Evolutionary conservation across 345 rosid genomes (phyloP).

Genomic region (Acer saccharum): DNA sequence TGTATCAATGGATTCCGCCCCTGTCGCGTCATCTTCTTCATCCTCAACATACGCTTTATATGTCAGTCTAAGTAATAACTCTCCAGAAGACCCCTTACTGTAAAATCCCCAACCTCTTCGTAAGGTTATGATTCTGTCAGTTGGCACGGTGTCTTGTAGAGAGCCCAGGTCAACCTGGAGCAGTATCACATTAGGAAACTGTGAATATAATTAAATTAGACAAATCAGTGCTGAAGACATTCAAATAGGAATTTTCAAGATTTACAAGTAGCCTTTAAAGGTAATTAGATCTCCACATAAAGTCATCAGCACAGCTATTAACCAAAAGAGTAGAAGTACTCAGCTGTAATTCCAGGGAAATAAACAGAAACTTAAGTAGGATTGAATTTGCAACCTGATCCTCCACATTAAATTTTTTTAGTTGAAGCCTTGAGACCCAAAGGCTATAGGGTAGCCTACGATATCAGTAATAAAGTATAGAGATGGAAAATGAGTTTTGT

Average conservation of each 20-base stretch:
- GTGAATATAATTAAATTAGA: conserved; percentile 6
- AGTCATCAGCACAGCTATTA: not conserved
- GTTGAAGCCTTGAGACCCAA: not conserved
- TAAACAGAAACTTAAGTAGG: too few species aligned
- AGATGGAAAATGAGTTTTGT: not conserved
- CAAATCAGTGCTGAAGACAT: not conserved
- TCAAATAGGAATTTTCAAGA: not conserved
- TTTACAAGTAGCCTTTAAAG: conserved; percentile 3
- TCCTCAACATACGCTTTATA: conserved; percentile 98
- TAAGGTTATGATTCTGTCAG: conserved; percentile 72
- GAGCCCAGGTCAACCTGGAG: conserved; percentile 78
- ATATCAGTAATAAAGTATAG: not conserved
- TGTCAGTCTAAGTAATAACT: conserved; percentile 83
- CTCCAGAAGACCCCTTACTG: conserved; percentile 77
- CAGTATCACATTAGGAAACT: conserved; percentile 26
- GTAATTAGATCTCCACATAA: conserved; percentile 5
- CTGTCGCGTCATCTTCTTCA: conserved; percentile 79
- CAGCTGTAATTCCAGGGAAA: too few species aligned
- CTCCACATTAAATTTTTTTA: not conserved
- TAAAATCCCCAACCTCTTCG: conserved; percentile 82
- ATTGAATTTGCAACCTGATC: not conserved
- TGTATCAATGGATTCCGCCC: conserved; percentile 41
- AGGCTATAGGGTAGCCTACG: not conserved
- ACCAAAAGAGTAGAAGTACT: not conserved
- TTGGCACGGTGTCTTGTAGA: conserved; percentile 92